Base-by-base conservation (phyloP, 139 green algal genomes). In the Coccomyxa sp. region DNA sequence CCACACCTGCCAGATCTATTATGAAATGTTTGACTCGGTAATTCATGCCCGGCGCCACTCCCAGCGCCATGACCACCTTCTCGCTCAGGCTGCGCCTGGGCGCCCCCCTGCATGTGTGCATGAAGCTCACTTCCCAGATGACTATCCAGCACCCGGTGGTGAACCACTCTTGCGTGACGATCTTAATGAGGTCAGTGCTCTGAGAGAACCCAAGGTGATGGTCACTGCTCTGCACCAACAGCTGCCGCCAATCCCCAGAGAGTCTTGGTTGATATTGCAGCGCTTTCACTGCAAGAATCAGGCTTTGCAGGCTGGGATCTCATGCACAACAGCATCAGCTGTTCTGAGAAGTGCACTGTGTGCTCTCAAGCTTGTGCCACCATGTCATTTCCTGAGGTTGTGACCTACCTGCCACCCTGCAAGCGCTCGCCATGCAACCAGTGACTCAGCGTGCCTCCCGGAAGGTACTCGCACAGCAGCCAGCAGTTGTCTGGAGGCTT, bases 391-490 rank as follows among this genome's bases (percentile, higher is more conserved):
- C 14, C 44, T 29, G 44, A 16, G 44, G 44, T 12, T 36, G 2
- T 18, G 18, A 6, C 40, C n/a, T 10, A 77, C 70, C 55, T 75
- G 55, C 34, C 71, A 34, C 40, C 41, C 73, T 77, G 73, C 2
- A 10, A 10, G 69, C 69, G 69, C 18, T 76, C 34, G 76, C 87
- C 85, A 64, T 94, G 81, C 36, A 93, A 79, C 84, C 88, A 93
- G 29, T 73, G n/a, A 2, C 44, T 77, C n/a, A 94, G 82, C 22
- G 83, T 91, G 54, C 92, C 93, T 7, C 90, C 91, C 29, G 89
- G 77, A 87, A 95, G 91, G 81, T 83, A 94, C 86, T 97, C 94
- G 24, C 87, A 90, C 40, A 98, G 40, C 81, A 98, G 83, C 88
- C 85, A 93, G 82, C 87, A 95, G 29, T 82, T 74, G 70, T 88